Percentiles rank a stretch among this genome's conserved stretches.
phyloP scores from a whole-genome alignment of 75 land plant genomes.

The Chamaecyparis obtusa region DNA sequence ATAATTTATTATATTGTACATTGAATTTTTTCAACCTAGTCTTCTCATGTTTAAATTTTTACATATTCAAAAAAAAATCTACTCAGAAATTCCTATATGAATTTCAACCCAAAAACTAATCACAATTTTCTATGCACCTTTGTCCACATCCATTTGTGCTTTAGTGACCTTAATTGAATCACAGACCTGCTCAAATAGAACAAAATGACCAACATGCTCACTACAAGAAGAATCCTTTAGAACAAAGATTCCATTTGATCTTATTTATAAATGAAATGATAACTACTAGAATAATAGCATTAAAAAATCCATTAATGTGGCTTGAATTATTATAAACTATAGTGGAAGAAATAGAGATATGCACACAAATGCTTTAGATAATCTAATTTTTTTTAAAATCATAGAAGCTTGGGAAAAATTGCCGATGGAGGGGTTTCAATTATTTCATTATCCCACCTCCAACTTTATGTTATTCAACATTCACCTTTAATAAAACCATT shows the following conservation, averaged over 20 bases:
- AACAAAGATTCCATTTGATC: not conserved
- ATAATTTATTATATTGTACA: slow-evolving; percentile 5
- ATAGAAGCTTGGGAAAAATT: not conserved
- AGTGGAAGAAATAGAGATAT: not conserved
- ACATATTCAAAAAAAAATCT: not conserved
- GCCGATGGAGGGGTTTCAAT: not conserved
- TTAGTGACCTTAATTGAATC: not conserved
- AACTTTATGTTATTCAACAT: not conserved
- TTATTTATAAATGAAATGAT: not conserved
- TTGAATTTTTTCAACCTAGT: not conserved
- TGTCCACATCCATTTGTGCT: not conserved
- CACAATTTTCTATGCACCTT: not conserved
- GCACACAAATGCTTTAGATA: not conserved
- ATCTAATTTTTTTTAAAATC: too few relatives aligned
- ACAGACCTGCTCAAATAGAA: not conserved
- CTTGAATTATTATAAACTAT: too few relatives aligned
- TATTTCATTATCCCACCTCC: not conserved
- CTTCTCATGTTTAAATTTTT: not conserved
- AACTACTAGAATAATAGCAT: not conserved
- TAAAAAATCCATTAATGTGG: not conserved
- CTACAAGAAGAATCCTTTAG: not conserved
- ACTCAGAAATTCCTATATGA: not conserved
- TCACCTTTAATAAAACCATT: not conserved
- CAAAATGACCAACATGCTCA: too few relatives aligned
- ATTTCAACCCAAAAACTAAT: not conserved